phyloP scores from a whole-genome alignment of 192 early-diverging fungal genomes.

The Geranomyces michiganensis region DNA sequence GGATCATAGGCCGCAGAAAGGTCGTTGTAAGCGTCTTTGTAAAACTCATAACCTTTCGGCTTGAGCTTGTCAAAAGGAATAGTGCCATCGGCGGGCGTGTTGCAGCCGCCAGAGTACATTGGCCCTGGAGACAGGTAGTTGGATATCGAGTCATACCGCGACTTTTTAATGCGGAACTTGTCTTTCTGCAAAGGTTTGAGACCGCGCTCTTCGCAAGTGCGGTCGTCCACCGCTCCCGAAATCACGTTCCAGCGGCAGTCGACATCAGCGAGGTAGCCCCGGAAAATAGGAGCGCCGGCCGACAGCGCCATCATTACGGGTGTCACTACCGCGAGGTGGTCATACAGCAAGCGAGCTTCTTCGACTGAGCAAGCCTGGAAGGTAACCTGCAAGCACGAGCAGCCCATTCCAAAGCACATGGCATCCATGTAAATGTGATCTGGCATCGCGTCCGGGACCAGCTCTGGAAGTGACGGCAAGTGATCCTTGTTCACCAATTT shows the following conservation, averaged over 20 bases:
- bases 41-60: conserved; percentile 45
- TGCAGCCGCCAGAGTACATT: conserved; percentile 54
- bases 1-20: conserved; percentile 78
- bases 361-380: conserved; percentile 94
- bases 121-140: conserved; percentile 75
- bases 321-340: conserved; percentile 88
- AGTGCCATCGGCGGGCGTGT: conserved; percentile 4
- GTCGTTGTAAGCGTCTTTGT: conserved; percentile 92
- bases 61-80: conserved; percentile 10
- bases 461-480: conserved; percentile 36
- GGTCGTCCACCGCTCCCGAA: conserved; percentile 88
- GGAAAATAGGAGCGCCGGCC: conserved; percentile 89
- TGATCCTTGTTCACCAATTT: conserved; percentile 10
- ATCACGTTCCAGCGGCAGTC: conserved; percentile 99
- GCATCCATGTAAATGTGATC: conserved; percentile 98
- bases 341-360: conserved; percentile 90
- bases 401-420: conserved; percentile 99
- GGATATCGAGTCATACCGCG: conserved; percentile 94
- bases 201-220: conserved; percentile 89
- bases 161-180: conserved; percentile 87
- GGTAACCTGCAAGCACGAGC: conserved; percentile 96
- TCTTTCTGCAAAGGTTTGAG: conserved; percentile 70
- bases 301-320: conserved; percentile 95
- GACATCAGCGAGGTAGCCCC: conserved; percentile 92
- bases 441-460: conserved; percentile 69